Conservation (phyloP, 106 monocot genomes). For the Vanilla planifolia region DNA sequence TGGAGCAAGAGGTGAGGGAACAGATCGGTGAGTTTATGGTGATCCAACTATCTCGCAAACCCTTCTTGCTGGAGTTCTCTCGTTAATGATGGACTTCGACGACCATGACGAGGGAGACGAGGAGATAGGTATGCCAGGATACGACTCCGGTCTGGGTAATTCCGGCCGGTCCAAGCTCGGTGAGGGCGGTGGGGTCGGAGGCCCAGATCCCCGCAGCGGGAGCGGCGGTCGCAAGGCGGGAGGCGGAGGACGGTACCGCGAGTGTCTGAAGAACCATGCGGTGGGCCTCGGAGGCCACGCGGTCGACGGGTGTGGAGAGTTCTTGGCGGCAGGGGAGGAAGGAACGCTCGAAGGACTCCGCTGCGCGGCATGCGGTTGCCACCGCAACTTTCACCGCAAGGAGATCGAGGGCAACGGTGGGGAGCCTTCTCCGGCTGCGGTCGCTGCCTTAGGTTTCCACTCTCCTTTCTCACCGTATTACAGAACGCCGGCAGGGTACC, state of each 20-base stretch:
- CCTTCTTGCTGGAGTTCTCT: background rate
- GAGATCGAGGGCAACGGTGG: slow-evolving; percentile 23
- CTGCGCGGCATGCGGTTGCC: slow-evolving; percentile 72
- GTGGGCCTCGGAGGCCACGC: slow-evolving; percentile 64
- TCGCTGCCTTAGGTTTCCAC: slow-evolving; percentile 14
- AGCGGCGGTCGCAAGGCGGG: background rate
- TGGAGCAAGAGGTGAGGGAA: too few species aligned
- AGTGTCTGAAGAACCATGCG: slow-evolving; percentile 86
- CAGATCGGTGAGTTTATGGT: background rate
- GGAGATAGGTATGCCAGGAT: slow-evolving; percentile 8
- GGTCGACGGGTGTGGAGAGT: slow-evolving; percentile 63
- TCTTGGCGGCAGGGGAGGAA: slow-evolving; percentile 18
- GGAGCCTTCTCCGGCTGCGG: background rate
- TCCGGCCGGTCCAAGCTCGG: slow-evolving; percentile 3
- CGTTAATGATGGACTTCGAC: slow-evolving; percentile 7
- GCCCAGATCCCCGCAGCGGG: background rate
- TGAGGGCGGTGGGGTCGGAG: background rate
- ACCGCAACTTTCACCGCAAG: slow-evolving; percentile 79
- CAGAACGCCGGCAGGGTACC: slow-evolving; percentile 49
- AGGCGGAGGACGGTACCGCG: slow-evolving; percentile 26
- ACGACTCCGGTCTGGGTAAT: slow-evolving; percentile 6
- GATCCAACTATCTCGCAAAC: too few species aligned
- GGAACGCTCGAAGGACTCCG: slow-evolving; percentile 50
- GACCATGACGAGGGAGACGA: slow-evolving; percentile 9
- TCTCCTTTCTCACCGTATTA: slow-evolving; percentile 57